Base-by-base conservation (phyloP, 805 yeast genomes). In the Nakazawaea holstii region DNA sequence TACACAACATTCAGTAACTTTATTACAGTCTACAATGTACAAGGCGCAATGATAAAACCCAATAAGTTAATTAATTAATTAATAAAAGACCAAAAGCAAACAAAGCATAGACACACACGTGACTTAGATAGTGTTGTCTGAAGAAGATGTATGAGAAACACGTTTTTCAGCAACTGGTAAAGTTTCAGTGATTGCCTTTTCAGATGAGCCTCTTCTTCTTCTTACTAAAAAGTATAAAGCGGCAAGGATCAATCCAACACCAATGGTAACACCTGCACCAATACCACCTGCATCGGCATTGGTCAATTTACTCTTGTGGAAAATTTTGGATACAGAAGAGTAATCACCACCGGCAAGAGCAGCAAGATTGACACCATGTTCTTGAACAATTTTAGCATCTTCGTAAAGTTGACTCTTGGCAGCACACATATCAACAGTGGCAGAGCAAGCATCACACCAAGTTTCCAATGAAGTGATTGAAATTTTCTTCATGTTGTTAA, bases 261-360 rank as follows among this genome's bases (percentile, higher is more conserved):
- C 73, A 45, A 74, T 58, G 31, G 72, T 68, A 35, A 61, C 67
- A 52, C 77, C 77, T 29, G 76, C 78, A 50, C 79, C 79, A 52
- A 73, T 72, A 47, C 77, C 78, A 48, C 78, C 78, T 27, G 77
- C 78, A 35, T 50, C 75, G 9, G 76, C 76, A 15, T 64, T 58
- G 6, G 65, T 41, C 42, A 70, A 56, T 9, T 57, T 53, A 39
- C 58, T 50, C 7, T 41, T 41, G 42, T 58, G 41, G 41, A 54
- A 50, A 30, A 59, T 53, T 8, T 20, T 20, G 24, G 24, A 20
- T 20, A 20, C 24, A 20, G 59, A 49, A 8, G 57, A 51, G 54
- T 55, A 58, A 49, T 61, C 57, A 39, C 70, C 67, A 35, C 49
- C 50, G 7, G 56, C 58, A 29, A 66, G 29, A 31, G 52, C 56